Conservation (phyloP, 257 asterid species). For the Salvia splendens region DNA sequence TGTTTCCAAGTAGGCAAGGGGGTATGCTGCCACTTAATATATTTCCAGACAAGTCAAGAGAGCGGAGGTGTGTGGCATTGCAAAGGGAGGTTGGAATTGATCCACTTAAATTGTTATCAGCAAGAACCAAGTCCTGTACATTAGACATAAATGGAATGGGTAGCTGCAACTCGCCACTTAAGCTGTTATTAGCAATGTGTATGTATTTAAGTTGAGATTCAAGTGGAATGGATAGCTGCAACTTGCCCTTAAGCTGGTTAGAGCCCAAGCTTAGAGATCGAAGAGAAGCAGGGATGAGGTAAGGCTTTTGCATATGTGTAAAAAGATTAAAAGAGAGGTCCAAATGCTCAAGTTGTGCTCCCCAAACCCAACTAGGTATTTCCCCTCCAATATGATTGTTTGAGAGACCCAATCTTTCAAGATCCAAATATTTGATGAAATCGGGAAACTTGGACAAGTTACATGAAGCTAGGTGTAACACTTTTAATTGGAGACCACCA, state of each 20-base stretch:
- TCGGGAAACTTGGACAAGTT: no score
- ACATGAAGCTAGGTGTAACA: no score
- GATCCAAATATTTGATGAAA: no score
- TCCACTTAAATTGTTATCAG: constrained; percentile 32
- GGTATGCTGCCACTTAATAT: constrained; percentile 16
- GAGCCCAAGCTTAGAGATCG: no score
- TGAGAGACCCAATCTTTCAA: no score
- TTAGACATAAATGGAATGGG: no score
- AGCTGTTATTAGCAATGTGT: no score
- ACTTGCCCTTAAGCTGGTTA: constrained; percentile 5
- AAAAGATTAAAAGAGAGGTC: background rate
- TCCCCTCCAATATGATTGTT: no score
- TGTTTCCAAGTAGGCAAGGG: background rate
- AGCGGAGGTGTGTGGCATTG: background rate
- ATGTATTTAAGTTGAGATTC: background rate
- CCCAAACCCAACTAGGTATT: background rate
- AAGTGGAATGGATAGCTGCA: background rate
- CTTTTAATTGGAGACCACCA: no score
- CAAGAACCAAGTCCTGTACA: constrained; percentile 3
- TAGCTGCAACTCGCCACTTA: no score
- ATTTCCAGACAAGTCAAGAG: constrained; percentile 37
- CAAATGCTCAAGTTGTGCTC: background rate
- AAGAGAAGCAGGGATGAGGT: background rate
- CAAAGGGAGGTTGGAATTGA: constrained; percentile 35
- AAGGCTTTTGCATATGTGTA: background rate